Base-by-base conservation (phyloP, 164 flowering plant genomes). In the Vitis riparia region DNA sequence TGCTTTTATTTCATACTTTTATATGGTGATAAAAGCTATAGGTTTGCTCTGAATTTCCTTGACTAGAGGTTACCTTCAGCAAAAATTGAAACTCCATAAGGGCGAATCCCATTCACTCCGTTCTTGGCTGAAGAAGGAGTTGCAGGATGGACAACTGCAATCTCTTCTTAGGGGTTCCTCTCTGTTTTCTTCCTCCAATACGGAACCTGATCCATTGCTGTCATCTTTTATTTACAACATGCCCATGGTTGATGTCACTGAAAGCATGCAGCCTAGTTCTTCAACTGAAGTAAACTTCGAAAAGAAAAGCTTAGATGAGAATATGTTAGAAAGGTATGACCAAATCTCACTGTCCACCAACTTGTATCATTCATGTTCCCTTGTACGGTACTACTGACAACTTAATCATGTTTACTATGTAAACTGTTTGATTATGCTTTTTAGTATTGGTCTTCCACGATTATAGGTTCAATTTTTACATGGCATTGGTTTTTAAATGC, bases 141-240 rank as follows among this genome's bases (percentile, higher is more conserved):
- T 79, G 49, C 71, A 73, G 62, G 84, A 81, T 16, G 81, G 50
- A 29, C 75, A 72, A 72, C 55, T 75, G 51, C 68, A 61, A 15
- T 63, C 82, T 32, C 60, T 72, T 63, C 60, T 71, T 14, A 65
- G 64, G 44, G 69, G 71, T 16, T 69, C 79, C 44, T 9, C 55
- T 67, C 55, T 62, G 3, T 47, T 23, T 59, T 68, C 81, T 51
- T 69, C 82, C 51, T 71, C 87, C 32, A 73, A 69, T 70, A 63
- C 51, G 62, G 79, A 71, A 61, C 72, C 77, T 55, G 89, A 85
- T 78, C 83, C 81, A 44, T 60, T 82, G 69, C 55, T 87, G 30
- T 76, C 85, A 58, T 69, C 79, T 51, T 82, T 87, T 72, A 58
- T 85, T 29, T 63, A 71, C 71, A 71, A 65, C 58, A 70, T 64